phyloP scores from a whole-genome alignment of 2,329 filamentous ascomycete species.

The Fusarium nurragi region DNA sequence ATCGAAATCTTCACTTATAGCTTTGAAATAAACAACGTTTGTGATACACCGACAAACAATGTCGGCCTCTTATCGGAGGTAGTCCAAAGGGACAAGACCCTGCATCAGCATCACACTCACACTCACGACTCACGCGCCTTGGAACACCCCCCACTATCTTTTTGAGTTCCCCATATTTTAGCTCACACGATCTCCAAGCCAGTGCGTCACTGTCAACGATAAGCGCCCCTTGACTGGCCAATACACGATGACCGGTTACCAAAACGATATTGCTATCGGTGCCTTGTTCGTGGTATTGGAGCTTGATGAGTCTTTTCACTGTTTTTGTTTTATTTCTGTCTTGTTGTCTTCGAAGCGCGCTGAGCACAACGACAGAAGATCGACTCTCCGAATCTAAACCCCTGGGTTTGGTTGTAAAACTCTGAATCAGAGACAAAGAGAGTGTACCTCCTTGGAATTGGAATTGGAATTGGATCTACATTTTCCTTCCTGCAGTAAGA shows the following conservation, averaged over 20 bases:
- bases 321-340: background rate
- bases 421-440: background rate
- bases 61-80: conserved; percentile 7
- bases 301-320: background rate
- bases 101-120: conserved; percentile 6
- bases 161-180: conserved; percentile 38
- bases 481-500: conserved; percentile 3
- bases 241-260: conserved; percentile 36
- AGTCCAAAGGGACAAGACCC: conserved; percentile 2
- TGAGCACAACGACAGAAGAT: background rate
- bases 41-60: background rate
- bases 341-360: background rate
- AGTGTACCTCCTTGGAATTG: background rate
- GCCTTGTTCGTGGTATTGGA: conserved; percentile 7
- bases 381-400: background rate
- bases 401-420: background rate
- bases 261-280: conserved; percentile 31
- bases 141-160: background rate
- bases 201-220: conserved; percentile 39
- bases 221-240: conserved; percentile 38
- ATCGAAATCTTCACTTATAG: background rate
- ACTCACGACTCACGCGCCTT: conserved; percentile 22
- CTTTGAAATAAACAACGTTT: background rate
- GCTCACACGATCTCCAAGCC: conserved; percentile 40
- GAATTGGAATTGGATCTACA: conserved; percentile 18